Evolutionary conservation across 208 protist genomes (phyloP), one percentile per base, ranked within the genome.

Genomic region (Leptomonas pyrrhocoris): DNA sequence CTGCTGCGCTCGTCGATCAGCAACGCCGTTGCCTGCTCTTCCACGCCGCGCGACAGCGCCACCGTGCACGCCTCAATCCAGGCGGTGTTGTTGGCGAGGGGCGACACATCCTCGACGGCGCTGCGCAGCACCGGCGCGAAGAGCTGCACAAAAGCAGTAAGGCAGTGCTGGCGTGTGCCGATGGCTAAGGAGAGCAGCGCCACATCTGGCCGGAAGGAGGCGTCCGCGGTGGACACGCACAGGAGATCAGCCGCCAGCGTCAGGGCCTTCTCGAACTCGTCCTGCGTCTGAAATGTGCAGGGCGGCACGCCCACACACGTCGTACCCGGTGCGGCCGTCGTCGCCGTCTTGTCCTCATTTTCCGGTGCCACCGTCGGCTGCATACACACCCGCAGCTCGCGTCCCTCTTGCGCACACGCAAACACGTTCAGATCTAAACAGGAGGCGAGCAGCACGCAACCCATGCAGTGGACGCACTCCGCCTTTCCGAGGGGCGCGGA

Each of bases 161-260:
- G 42, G 50, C 80, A 84, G 65, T 90, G 86, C 43, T 73, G 79
- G n/a, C 86, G 81, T 19, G 61, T 66, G 21, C 79, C 49, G 21
- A 88, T 27, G 23, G 78, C 30, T 27, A 94, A 74, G 15, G 84
- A 50, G 51, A 89, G 59, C 8, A 94, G 50, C 2, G 86, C 81
- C 28, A 88, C 34, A 53, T 74, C 81, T 0, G 77, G 79, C 2
- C 70, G 67, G 38, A 78, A 75, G 5, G 70, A 71, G 18, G 60
- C 72, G 36, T 86, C 81, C 0, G 66, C 73, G 11, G 83, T 68
- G 23, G 71, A 49, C 13, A 86, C 72, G 65, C 76, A 85, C 19
- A 96, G 79, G 11, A 96, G 48, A 59, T 96, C 91, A 2, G 77
- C 77, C 13, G 91, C 85, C 46, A 94, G 57, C 53, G 74, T 72